Percentiles rank a stretch among this genome's conserved stretches.
Evolutionary conservation across 257 asterid genomes (phyloP).

Genomic region (Solanum ossicruentum): DNA sequence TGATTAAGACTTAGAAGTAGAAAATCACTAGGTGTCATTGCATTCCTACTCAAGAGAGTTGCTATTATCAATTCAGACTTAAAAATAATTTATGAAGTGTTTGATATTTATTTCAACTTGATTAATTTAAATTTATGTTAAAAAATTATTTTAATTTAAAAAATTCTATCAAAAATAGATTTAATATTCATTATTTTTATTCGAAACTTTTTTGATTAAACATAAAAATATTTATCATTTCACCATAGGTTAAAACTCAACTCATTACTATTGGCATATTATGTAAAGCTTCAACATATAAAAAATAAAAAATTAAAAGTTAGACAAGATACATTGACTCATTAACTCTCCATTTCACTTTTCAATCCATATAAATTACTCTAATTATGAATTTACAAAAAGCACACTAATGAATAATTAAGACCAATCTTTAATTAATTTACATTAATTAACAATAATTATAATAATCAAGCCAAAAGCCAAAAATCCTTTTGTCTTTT

Average conservation of each 20-base stretch:
- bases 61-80: not conserved
- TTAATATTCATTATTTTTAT: too few species aligned
- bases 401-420: not conserved
- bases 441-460: not conserved
- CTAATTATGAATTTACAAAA: not conserved
- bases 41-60: not conserved
- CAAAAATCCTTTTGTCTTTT: slow-evolving; percentile 73
- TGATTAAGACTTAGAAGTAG: not conserved
- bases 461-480: slow-evolving; percentile 63
- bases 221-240: too few species aligned
- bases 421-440: not conserved
- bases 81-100: not conserved
- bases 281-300: not conserved
- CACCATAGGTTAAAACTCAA: not conserved
- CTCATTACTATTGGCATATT: not conserved
- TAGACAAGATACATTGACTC: not conserved
- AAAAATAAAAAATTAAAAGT: not conserved
- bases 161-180: too few species aligned
- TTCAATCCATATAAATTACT: not conserved
- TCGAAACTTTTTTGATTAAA: too few species aligned
- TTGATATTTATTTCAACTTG: too few species aligned
- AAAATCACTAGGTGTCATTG: not conserved
- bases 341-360: not conserved
- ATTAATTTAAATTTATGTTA: too few species aligned
- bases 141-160: too few species aligned